Base-by-base conservation (phyloP, 1,284 basidiomycete species). In the Microbotryum lychnidis-dioicae region DNA sequence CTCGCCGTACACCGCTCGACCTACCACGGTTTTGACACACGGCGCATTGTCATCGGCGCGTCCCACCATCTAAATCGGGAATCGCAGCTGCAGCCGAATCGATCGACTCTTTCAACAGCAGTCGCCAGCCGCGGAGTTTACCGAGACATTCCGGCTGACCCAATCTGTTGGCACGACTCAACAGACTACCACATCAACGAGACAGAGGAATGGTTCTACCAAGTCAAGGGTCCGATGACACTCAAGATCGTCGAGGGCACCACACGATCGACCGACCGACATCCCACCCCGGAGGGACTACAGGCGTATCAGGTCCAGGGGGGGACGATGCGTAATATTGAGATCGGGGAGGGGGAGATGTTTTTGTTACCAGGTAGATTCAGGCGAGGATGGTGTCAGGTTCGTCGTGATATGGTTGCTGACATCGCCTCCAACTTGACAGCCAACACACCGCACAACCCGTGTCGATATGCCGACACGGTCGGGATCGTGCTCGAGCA, bases 161-260 rank as follows among this genome's bases (percentile, higher is more conserved):
- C 12, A 23, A 42, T 18, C 9, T 10, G 2, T 4, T 4, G 20
- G 3, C 37, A 42, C 37, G 6, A 42, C 37, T 10, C 37, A 14
- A 18, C 62, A 72, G 91, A 97, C 75, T 96, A 90, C 73, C 91
- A 96, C 75, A 78, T 94, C 54, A 96, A 96, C 74, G 85, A 92
- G 76, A 94, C 91, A 3, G 91, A 96, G 85, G 92, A 96, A 77
- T 96, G 91, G 91, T 96, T 96, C 75, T 94, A 91, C 76, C 92
- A 97, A 75, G 82, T 92, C 79, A 89, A 91, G 52, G 70, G 70
- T 14, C 59, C 62, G 33, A 71, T 71, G 70, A 68, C 67, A 3
- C 64, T 71, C 44, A 67, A 70, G 46, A 59, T 73, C 20, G 60
- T 72, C 29, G 71, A 72, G 51, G 55, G 60, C 31, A 56, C 66